Evolutionary conservation across 1,284 basidiomycete genomes (phyloP).

Genomic region (Cutaneotrichosporon sp.): DNA sequence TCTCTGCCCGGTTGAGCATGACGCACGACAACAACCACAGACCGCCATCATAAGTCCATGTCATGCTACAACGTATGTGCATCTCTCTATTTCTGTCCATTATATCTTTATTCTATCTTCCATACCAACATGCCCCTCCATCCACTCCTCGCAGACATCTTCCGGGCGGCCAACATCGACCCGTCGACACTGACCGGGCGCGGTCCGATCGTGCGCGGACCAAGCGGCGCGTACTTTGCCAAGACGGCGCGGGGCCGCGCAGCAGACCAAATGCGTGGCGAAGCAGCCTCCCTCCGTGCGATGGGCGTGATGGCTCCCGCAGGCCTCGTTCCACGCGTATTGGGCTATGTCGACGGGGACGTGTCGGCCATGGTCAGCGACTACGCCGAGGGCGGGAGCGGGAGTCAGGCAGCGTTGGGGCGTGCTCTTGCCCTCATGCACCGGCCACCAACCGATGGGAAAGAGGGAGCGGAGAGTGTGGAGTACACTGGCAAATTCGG

Average conservation of each 20-base stretch:
- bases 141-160: constrained; percentile 17
- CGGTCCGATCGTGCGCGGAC: constrained; percentile 8
- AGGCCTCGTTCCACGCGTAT: constrained; percentile 61
- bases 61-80: constrained; percentile 9
- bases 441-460: background rate
- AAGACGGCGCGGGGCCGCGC: constrained; percentile 22
- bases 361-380: constrained; percentile 59
- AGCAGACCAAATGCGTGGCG: constrained; percentile 59
- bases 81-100: too few relatives aligned
- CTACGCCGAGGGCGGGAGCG: background rate
- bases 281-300: constrained; percentile 64
- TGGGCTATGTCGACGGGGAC: constrained; percentile 52
- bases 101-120: background rate
- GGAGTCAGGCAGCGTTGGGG: background rate
- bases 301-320: constrained; percentile 60
- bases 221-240: constrained; percentile 23
- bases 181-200: constrained; percentile 5
- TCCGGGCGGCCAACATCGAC: constrained; percentile 20
- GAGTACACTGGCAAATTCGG: constrained; percentile 56
- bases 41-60: too few relatives aligned
- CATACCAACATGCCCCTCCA: constrained; percentile 1
- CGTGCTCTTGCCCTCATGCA: background rate
- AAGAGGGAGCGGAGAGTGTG: background rate
- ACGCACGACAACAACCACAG: too few relatives aligned
- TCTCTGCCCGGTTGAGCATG: too few relatives aligned